A percentile compares a stretch with the other conserved stretches of the same genome.
phyloP scores from a whole-genome alignment of 768 basidiomycete species.

The Dendrothele bispora region DNA sequence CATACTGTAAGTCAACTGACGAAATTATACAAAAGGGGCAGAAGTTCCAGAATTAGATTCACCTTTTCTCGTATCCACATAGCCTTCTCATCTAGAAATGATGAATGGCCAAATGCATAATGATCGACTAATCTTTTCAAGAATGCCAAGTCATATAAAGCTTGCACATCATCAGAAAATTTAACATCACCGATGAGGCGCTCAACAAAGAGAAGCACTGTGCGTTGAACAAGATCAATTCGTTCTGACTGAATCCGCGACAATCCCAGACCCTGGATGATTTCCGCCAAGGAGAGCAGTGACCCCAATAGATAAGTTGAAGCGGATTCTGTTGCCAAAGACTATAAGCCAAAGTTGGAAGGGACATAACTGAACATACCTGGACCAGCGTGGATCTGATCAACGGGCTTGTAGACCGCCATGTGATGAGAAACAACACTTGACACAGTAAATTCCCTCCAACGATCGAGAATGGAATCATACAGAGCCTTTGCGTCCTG shows the following conservation, averaged over 20 bases:
- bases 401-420: slow-evolving; percentile 13
- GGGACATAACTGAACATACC: background rate
- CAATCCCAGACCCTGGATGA: slow-evolving; percentile 56
- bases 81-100: slow-evolving; percentile 27
- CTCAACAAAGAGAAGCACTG: slow-evolving; percentile 39
- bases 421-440: slow-evolving; percentile 28
- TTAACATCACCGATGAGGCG: slow-evolving; percentile 30
- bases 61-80: slow-evolving; percentile 26
- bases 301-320: slow-evolving; percentile 48
- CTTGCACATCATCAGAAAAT: slow-evolving; percentile 27
- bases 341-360: slow-evolving; percentile 1
- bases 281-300: slow-evolving; percentile 51
- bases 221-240: slow-evolving; percentile 33
- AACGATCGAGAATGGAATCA: slow-evolving; percentile 47
- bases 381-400: slow-evolving; percentile 20
- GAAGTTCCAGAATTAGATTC: slow-evolving; percentile 9
- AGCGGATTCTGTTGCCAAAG: slow-evolving; percentile 51
- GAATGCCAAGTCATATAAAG: slow-evolving; percentile 48
- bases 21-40: too few species aligned
- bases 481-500: slow-evolving; percentile 39
- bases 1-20: too few species aligned
- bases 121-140: slow-evolving; percentile 45
- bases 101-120: slow-evolving; percentile 30
- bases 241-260: slow-evolving; percentile 36
- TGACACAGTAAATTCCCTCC: slow-evolving; percentile 49